phyloP scores from a whole-genome alignment of 306 rosid species.

The Mimosa pudica region DNA sequence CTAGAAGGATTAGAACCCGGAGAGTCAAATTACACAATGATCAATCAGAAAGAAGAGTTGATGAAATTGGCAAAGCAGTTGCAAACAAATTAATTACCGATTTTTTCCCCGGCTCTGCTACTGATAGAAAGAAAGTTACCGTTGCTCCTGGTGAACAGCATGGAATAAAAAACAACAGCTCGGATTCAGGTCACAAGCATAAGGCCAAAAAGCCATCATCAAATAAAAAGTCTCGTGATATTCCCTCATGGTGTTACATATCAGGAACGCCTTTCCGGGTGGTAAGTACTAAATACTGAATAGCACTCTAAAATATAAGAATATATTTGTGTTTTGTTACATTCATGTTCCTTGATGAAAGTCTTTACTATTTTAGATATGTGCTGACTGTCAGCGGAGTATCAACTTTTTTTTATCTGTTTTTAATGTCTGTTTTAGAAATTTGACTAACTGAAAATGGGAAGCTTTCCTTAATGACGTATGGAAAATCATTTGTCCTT shows the following conservation, averaged over 20 bases:
- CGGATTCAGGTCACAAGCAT: conserved; percentile 47
- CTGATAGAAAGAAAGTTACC: conserved; percentile 54
- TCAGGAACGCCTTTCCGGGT: conserved; percentile 92
- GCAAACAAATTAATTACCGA: conserved; percentile 84
- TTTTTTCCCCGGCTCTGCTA: conserved; percentile 65
- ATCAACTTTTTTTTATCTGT: conserved; percentile 3
- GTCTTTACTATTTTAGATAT: neutral
- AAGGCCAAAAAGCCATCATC: conserved; percentile 41
- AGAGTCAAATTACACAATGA: conserved; percentile 45
- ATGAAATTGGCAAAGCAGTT: conserved; percentile 50
- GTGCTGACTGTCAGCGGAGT: conserved; percentile 13
- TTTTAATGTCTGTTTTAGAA: conserved; percentile 19
- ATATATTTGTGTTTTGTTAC: conserved; percentile 16
- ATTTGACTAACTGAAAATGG: neutral
- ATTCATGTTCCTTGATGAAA: conserved; percentile 8
- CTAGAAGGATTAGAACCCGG: conserved; percentile 43
- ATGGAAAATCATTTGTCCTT: neutral
- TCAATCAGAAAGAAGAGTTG: conserved; percentile 44
- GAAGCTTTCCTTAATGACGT: conserved; percentile 11
- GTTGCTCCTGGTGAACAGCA: conserved; percentile 40
- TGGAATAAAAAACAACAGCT: conserved; percentile 36
- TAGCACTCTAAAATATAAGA: conserved; percentile 29
- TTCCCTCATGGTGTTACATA: conserved; percentile 84
- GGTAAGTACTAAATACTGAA: conserved; percentile 60
- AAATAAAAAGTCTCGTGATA: conserved; percentile 56